Evolutionary conservation across 345 rosid species (phyloP).

Genomic region (Hypericum perforatum): DNA sequence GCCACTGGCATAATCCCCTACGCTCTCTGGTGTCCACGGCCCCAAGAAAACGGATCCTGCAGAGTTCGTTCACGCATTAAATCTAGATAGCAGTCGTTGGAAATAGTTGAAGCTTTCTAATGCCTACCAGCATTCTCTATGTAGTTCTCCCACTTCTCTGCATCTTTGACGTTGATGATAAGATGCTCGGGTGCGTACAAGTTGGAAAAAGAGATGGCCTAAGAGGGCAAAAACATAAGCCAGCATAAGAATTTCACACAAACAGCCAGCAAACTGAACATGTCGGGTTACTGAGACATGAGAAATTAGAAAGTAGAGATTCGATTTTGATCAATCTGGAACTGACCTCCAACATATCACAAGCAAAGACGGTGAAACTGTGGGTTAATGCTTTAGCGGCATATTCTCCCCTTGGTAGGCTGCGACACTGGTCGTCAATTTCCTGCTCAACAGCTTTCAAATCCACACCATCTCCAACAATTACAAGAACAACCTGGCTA

Average conservation of each 20-base stretch:
- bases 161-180: conserved; percentile 74
- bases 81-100: too few species aligned
- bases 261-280: too few species aligned
- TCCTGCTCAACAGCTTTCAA: conserved; percentile 65
- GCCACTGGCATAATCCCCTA: conserved; percentile 93
- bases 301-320: too few species aligned
- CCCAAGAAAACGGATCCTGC: conserved; percentile 84
- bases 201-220: conserved; percentile 80
- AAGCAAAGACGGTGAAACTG: conserved; percentile 72
- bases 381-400: conserved; percentile 76
- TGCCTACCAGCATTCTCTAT: conserved; percentile 75
- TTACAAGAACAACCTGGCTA: conserved; percentile 89
- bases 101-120: background rate
- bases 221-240: conserved; percentile 5
- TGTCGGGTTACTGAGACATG: too few species aligned
- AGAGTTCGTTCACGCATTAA: background rate
- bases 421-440: conserved; percentile 56
- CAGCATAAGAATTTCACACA: too few species aligned
- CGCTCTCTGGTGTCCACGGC: conserved; percentile 93
- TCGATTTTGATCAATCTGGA: background rate
- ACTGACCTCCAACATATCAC: conserved; percentile 74
- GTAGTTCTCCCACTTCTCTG: conserved; percentile 80
- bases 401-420: conserved; percentile 77
- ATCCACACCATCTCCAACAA: conserved; percentile 69
- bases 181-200: conserved; percentile 93